Evolutionary conservation across 306 rosid species (phyloP), one percentile per base, ranked within the genome.

Genomic region (Hippophae gyantsensis): DNA sequence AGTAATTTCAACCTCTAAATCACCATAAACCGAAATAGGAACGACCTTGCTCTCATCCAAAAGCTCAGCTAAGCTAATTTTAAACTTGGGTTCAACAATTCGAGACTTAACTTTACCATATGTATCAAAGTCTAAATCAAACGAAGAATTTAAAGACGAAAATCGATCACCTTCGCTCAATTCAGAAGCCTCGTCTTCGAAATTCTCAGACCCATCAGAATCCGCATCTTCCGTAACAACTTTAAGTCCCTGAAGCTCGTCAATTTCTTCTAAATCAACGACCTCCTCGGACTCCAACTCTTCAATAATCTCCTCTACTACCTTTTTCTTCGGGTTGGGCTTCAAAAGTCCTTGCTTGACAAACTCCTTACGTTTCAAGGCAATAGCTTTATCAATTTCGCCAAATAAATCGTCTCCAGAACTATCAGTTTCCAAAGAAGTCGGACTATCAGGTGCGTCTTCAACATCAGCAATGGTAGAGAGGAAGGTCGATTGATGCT

Each of bases 31-130:
- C 3, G 93, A 88, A 27, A 87, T 61, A 1, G 98, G 98, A 8
- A 92, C 98, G 0, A 87, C 95, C 66, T 92, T 88, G 40, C 93
- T 88, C 83, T 92, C 96, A 67, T 92, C 99, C 65, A 92, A 77
- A 59, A 88, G 88, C 81, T 88, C 96, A 45, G 90, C 99, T 61
- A 92, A 75, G 76, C 81, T 81, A 75, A 85, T 85, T 66, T 61
- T 88, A 62, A 92, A 92, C 80, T 75, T 92, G 2, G 96, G 89
- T 53, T 88, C 99, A 48, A 88, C 74, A 45, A 88, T 83, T 62
- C 95, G 85, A 73, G 89, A 58, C 70, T 74, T 88, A 52, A 69
- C 64, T 60, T 81, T 88, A 40, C 84, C 99, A 67, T 78, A 92
- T 47, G 56, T 81, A 62, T 88, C 99, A 55, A 92, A 88, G 74